A percentile compares a stretch with the other conserved stretches of the same genome.
Conservation (phyloP, 306 rosid genomes). For the Parietaria judaica region DNA sequence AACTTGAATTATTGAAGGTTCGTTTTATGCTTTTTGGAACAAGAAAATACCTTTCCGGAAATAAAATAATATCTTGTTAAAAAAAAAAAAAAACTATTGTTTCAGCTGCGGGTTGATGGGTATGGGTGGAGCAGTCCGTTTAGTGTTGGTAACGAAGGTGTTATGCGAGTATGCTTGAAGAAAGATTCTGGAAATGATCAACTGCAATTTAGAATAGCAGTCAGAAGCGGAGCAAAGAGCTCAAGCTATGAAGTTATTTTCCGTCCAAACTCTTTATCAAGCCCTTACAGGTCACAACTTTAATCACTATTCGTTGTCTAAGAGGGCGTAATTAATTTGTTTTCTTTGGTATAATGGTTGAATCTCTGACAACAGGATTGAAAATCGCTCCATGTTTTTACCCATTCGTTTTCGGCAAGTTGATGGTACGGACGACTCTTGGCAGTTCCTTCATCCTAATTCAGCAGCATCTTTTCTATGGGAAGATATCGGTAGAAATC, state of each 20-base stretch:
- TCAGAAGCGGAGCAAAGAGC: constrained; percentile 84
- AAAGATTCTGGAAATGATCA: constrained; percentile 45
- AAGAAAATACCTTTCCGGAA: neutral
- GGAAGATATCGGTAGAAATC: constrained; percentile 98
- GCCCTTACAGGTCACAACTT: constrained; percentile 78
- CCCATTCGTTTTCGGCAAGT: constrained; percentile 84
- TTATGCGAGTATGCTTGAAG: constrained; percentile 64
- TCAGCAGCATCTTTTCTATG: constrained; percentile 78
- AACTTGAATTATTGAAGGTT: constrained; percentile 79
- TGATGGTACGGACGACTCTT: constrained; percentile 67
- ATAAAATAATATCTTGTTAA: neutral
- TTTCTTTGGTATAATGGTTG: constrained; percentile 12
- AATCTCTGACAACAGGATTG: constrained; percentile 58
- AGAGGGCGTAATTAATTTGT: neutral
- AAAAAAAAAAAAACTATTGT: neutral
- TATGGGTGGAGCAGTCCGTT: constrained; percentile 91
- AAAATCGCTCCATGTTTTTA: constrained; percentile 81
- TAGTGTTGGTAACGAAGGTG: constrained; percentile 75
- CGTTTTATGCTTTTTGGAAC: constrained; percentile 4
- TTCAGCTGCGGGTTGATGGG: constrained; percentile 75
- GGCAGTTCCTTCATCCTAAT: constrained; percentile 79
- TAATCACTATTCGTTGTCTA: constrained; percentile 9
- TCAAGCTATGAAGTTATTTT: constrained; percentile 85
- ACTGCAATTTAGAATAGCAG: constrained; percentile 61
- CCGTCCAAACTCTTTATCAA: constrained; percentile 58